Conservation (phyloP, 2,329 filamentous ascomycete genomes). For the Clonostachys sp. region DNA sequence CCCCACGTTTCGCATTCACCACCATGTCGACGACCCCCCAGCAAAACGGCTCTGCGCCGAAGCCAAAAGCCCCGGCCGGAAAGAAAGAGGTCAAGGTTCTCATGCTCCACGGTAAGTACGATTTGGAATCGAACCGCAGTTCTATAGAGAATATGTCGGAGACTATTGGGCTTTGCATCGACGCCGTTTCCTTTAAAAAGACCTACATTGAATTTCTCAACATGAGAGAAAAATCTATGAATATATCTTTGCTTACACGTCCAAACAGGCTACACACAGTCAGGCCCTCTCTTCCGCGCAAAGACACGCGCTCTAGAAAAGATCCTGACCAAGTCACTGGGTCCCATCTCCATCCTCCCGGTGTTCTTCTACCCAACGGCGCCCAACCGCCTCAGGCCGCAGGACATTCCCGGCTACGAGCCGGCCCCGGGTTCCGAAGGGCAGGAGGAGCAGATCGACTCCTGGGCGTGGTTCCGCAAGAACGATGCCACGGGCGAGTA, state of each 20-base stretch:
- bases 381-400: conserved; percentile 56
- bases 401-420: conserved; percentile 67
- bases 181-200: background rate
- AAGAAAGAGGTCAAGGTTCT: conserved; percentile 55
- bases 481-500: conserved; percentile 63
- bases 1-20: background rate
- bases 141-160: background rate
- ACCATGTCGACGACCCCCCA: conserved; percentile 13
- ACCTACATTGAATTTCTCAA: background rate
- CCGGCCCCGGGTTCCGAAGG: conserved; percentile 24
- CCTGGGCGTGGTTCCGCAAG: conserved; percentile 79
- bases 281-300: conserved; percentile 75
- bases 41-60: conserved; percentile 13
- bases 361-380: conserved; percentile 65
- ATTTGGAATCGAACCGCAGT: background rate
- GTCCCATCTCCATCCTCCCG: conserved; percentile 47
- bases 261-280: conserved; percentile 77
- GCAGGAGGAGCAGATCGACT: conserved; percentile 53
- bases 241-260: background rate
- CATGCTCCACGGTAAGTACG: conserved; percentile 65
- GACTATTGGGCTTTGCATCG: background rate
- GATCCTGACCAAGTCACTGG: conserved; percentile 68
- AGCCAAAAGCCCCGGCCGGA: conserved; percentile 12
- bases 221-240: background rate
- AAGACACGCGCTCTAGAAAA: conserved; percentile 89